Base-by-base conservation (phyloP, 192 early-diverging fungal genomes). In the Backusella luteola region DNA sequence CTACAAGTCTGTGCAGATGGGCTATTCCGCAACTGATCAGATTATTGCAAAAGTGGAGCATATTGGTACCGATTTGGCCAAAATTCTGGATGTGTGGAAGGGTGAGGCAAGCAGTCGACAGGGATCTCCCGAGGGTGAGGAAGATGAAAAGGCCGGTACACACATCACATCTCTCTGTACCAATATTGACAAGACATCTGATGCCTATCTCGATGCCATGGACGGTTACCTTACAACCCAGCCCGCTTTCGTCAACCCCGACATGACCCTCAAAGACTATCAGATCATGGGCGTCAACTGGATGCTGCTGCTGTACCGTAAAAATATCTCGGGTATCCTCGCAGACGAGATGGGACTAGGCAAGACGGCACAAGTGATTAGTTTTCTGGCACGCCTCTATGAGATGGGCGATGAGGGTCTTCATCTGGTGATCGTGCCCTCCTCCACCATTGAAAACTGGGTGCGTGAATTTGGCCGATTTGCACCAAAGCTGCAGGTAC, bases 391-490 rank as follows among this genome's bases (percentile, higher is more conserved):
- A 7, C 80, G 86, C 9, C 75, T 94, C 4, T 79, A 80, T 23
- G 84, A 85, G 34, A 84, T 86, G 46, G 83, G 88, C 3, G 72
- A 86, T 0, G 70, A 80, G 1, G 90, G 92, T 0, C 94, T 94
- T 6, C 92, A 92, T 78, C 73, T 98, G 34, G 85, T 98, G 14
- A 85, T 98, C 49, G 94, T 95, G 3, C 96, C 96, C 29, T 85
- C 96, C 6, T 96, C 96, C 19, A 95, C 94, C 7, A 72, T 96
- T n/a, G 78, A 79, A 56, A 98, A 98, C 83, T 98, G 96, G 96
- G 71, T 94, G 67, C 92, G 94, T 67, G 96, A 98, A 84, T 93
- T 96, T 75, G 83, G 84, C 46, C 84, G 84, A 76, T 92, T 92
- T 77, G 87, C 89, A 23, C 92, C 91, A 0, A 42, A 71, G 0